Percentiles rank a stretch among this genome's conserved stretches.
phyloP scores from a whole-genome alignment of 2,329 filamentous ascomycete genomes.

The Triangularia verruculosa region DNA sequence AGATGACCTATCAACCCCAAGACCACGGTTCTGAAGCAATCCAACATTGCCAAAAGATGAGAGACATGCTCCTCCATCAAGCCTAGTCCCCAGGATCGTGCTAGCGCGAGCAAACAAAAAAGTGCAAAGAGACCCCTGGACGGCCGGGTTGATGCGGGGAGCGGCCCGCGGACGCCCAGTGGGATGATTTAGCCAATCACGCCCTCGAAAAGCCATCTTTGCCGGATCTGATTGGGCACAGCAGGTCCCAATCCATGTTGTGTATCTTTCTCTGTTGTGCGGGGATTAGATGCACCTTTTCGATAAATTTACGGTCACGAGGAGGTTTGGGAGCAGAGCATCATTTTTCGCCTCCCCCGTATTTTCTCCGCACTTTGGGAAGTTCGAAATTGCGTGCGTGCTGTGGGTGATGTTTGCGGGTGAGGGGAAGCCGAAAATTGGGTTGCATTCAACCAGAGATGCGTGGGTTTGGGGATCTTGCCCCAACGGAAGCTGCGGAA shows the following conservation, averaged over 20 bases:
- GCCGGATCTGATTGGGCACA: not conserved
- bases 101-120: not conserved
- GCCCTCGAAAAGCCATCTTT: not conserved
- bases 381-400: not conserved
- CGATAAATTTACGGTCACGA: constrained; percentile 5
- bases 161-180: constrained; percentile 1
- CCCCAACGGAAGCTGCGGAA: not conserved
- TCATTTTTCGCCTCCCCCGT: not conserved
- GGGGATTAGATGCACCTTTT: constrained; percentile 4
- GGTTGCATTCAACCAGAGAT: not conserved
- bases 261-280: not conserved
- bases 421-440: not conserved
- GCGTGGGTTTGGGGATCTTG: not conserved
- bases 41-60: not conserved
- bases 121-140: not conserved
- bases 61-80: not conserved
- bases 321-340: not conserved
- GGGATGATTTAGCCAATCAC: not conserved
- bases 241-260: not conserved
- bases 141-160: constrained; percentile 1
- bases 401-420: not conserved
- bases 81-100: not conserved
- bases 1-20: not conserved
- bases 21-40: not conserved
- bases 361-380: not conserved